Conservation (phyloP, 257 asterid genomes). For the Haberlea rhodopensis region DNA sequence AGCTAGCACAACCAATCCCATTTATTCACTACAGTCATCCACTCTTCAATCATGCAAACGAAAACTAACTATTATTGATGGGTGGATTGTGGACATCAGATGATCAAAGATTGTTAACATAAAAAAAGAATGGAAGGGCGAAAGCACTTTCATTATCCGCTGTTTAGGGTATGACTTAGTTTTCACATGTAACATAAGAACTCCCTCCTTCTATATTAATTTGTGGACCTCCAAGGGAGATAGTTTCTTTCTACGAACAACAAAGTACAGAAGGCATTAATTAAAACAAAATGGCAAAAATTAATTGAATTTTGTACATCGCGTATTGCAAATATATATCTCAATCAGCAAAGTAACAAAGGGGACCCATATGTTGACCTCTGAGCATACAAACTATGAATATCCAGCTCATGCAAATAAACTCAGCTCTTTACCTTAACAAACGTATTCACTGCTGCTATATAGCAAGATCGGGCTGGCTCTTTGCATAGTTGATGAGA, state of each 20-base stretch:
- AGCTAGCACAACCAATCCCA: constrained; percentile 8
- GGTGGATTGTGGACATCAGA: constrained; percentile 12
- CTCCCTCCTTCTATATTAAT: not conserved
- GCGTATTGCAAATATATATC: not conserved
- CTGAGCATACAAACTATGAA: not conserved
- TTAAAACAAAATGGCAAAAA: not conserved
- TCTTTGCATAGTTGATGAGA: constrained; percentile 96
- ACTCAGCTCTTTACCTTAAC: constrained; percentile 62
- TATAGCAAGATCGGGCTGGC: constrained; percentile 99
- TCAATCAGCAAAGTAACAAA: not conserved
- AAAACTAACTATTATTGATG: constrained; percentile 15
- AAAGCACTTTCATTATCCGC: not conserved
- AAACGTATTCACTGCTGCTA: constrained; percentile 96
- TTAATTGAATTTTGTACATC: not conserved
- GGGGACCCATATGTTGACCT: not conserved
- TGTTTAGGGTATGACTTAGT: not conserved
- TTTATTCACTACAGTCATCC: not conserved
- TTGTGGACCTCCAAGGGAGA: not conserved
- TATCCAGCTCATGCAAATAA: not conserved
- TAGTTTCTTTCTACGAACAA: not conserved
- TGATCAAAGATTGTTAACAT: constrained; percentile 20
- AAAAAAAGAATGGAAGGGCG: constrained; percentile 7
- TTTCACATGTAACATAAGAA: not conserved
- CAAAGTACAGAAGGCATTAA: not conserved
- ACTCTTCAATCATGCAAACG: constrained; percentile 11